Conservation (phyloP, 768 basidiomycete genomes). For the Lepiota subincarnata region DNA sequence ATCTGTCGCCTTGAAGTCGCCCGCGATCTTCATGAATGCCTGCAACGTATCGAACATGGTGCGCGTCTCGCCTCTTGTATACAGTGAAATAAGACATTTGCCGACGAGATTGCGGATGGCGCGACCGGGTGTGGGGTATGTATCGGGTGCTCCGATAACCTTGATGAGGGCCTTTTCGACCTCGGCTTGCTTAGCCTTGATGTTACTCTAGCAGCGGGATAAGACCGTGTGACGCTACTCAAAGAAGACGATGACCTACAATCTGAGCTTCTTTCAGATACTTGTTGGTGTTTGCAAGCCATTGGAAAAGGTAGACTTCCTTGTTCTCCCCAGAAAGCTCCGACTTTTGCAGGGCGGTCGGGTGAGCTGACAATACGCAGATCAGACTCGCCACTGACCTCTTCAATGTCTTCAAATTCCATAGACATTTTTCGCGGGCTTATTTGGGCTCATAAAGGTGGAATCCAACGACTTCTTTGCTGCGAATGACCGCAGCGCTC, state of each 20-base stretch:
- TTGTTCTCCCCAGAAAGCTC: constrained; percentile 71
- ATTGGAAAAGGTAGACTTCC: constrained; percentile 81
- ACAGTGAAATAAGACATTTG: constrained; percentile 70
- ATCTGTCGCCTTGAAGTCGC: constrained; percentile 64
- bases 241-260: constrained; percentile 30
- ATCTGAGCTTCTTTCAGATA: constrained; percentile 43
- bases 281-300: constrained; percentile 68
- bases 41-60: constrained; percentile 86
- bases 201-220: constrained; percentile 43
- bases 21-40: constrained; percentile 65
- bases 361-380: background rate
- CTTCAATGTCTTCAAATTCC: constrained; percentile 9
- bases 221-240: background rate
- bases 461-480: no score
- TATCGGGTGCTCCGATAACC: constrained; percentile 57
- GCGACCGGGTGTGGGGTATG: constrained; percentile 82
- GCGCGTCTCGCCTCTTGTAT: constrained; percentile 77
- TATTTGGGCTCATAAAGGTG: no score
- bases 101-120: constrained; percentile 77
- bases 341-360: constrained; percentile 35
- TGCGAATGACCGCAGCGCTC: no score
- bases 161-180: constrained; percentile 66
- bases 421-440: background rate
- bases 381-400: background rate
- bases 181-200: constrained; percentile 60